Evolutionary conservation across 495 filamentous ascomycete species (phyloP).

Genomic region (Chaetomium fimeti): DNA sequence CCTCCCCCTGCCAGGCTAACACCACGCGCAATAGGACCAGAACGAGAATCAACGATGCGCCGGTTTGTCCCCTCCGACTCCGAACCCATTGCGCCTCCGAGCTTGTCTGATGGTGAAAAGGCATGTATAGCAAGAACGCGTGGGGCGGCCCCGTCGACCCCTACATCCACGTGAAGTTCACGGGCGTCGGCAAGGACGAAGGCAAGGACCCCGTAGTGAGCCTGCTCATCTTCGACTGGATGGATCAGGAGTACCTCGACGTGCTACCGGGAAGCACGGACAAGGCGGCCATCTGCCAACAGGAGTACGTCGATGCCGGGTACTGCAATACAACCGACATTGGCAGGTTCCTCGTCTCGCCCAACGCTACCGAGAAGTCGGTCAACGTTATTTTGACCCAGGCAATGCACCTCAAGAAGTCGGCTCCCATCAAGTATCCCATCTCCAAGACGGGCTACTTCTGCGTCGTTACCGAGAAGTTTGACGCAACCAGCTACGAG

Average conservation of each 20-base stretch:
- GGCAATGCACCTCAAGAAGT: constrained; percentile 77
- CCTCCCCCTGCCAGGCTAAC: not conserved
- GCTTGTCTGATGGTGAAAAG: constrained; percentile 38
- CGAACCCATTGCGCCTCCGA: not conserved
- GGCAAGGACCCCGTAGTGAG: constrained; percentile 73
- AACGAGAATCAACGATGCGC: constrained; percentile 83
- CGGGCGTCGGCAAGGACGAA: constrained; percentile 54
- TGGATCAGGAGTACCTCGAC: constrained; percentile 78
- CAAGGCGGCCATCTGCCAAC: constrained; percentile 75
- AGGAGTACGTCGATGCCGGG: constrained; percentile 60
- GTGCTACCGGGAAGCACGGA: constrained; percentile 40
- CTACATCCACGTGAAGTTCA: constrained; percentile 81
- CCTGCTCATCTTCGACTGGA: constrained; percentile 92
- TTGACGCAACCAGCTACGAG: constrained; percentile 61
- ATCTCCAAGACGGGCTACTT: constrained; percentile 92
- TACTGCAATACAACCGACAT: constrained; percentile 71
- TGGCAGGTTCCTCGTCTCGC: constrained; percentile 79
- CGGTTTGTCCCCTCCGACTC: constrained; percentile 34
- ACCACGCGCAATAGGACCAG: constrained; percentile 56
- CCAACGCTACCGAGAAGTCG: constrained; percentile 67
- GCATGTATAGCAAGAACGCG: constrained; percentile 89
- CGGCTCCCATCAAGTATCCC: constrained; percentile 70
- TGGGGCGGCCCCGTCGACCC: constrained; percentile 91
- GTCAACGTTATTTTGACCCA: constrained; percentile 69
- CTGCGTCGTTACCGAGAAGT: constrained; percentile 78